Evolutionary conservation across 2,329 filamentous ascomycete genomes (phyloP).

Genomic region (Beauveria sp.): DNA sequence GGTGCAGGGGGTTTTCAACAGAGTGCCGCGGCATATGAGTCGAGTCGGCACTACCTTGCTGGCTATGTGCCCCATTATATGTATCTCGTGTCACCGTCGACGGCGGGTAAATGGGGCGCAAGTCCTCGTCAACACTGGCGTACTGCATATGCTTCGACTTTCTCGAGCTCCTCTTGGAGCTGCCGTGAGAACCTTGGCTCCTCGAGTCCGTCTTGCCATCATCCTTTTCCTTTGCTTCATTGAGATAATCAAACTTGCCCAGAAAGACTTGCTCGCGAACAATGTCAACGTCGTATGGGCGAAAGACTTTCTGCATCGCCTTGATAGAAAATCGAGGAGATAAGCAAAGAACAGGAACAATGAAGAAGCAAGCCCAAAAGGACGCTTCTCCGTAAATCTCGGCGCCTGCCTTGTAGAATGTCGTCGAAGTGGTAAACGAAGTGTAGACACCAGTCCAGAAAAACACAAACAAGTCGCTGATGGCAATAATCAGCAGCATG

Average conservation of each 20-base stretch:
- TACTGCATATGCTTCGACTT: constrained; percentile 50
- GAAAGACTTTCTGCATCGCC: constrained; percentile 85
- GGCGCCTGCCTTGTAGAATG: constrained; percentile 67
- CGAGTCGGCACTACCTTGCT: constrained; percentile 90
- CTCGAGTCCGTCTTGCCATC: constrained; percentile 32
- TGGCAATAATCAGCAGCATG: constrained; percentile 69
- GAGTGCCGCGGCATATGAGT: constrained; percentile 56
- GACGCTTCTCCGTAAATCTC: constrained; percentile 74
- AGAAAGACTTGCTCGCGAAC: constrained; percentile 83
- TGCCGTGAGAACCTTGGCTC: constrained; percentile 39
- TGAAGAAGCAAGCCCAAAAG: constrained; percentile 79
- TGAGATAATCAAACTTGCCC: constrained; percentile 72
- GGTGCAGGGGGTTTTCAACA: constrained; percentile 39
- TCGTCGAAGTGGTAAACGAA: constrained; percentile 37
- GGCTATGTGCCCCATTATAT: constrained; percentile 66
- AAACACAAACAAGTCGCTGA: constrained; percentile 84
- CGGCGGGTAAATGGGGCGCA: constrained; percentile 87
- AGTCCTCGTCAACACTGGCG: constrained; percentile 72
- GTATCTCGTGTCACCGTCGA: constrained; percentile 72
- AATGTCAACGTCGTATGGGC: constrained; percentile 89
- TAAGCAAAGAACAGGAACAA: constrained; percentile 75
- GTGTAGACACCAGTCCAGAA: constrained; percentile 92
- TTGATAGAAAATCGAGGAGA: constrained; percentile 85
- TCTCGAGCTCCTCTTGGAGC: constrained; percentile 47
- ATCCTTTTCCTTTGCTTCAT: constrained; percentile 23